These are phyloP conservation scores for Saraca asoca DNA, from an alignment of 331 rosid species.

Conservation along the genomic window DNA sequence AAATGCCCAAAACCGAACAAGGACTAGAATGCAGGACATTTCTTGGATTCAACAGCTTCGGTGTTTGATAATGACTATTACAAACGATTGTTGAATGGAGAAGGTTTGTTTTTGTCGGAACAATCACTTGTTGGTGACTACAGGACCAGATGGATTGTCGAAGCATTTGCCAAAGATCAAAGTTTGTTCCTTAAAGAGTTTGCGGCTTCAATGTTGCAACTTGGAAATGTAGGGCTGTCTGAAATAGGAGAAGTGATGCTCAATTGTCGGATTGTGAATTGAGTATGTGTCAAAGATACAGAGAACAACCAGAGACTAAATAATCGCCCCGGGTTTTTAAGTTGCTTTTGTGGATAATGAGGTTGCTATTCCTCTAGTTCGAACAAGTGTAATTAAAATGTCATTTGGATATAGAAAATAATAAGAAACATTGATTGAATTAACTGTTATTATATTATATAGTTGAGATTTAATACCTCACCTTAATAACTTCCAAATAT, in stretches of 20 bases:
- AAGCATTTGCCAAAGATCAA: slow-evolving; percentile 65
- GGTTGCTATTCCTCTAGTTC: no score
- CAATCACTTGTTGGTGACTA: slow-evolving; percentile 60
- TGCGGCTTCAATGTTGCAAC: slow-evolving; percentile 67
- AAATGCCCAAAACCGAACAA: slow-evolving; percentile 60
- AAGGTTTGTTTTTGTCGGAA: slow-evolving; percentile 69
- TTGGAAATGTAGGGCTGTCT: slow-evolving; percentile 58
- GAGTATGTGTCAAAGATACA: neutral
- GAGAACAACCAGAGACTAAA: neutral
- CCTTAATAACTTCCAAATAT: no score
- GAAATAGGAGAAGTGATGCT: slow-evolving; percentile 66
- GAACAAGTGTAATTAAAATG: no score
- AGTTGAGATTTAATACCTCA: no score
- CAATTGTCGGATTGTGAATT: slow-evolving; percentile 56
- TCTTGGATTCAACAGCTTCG: slow-evolving; percentile 70
- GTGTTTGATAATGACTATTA: slow-evolving; percentile 73
- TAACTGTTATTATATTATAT: no score
- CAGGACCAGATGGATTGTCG: slow-evolving; percentile 72
- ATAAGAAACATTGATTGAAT: no score
- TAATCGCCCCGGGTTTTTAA: neutral
- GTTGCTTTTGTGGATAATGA: no score
- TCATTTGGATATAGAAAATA: no score
- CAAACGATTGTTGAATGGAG: slow-evolving; percentile 49
- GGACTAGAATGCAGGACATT: slow-evolving; percentile 55
- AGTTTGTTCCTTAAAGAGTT: slow-evolving; percentile 62